Percentiles rank a stretch among this genome's conserved stretches.
These are phyloP conservation scores for Dipteronia sinensis DNA, from an alignment of 345 rosid genomes.

Conservation along the genomic window DNA sequence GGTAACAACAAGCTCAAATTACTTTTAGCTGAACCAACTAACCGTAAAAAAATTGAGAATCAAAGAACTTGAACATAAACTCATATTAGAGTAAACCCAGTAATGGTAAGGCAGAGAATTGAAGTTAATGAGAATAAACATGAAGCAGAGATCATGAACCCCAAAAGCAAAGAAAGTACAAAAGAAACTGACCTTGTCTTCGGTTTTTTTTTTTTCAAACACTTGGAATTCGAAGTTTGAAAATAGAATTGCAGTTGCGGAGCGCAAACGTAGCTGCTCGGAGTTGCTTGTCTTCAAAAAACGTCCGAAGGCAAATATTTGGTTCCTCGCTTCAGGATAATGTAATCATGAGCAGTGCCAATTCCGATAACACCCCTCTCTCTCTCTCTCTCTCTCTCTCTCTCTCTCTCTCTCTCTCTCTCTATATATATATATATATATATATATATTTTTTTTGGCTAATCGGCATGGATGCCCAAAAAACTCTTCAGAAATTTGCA, in stretches of 20 bases:
- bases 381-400: too few relatives aligned
- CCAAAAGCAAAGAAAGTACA: not conserved
- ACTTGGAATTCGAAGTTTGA: not conserved
- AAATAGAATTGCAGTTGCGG: not conserved
- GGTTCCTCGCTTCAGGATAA: not conserved
- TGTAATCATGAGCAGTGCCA: too few relatives aligned
- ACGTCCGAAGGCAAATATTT: not conserved
- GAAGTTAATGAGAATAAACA: not conserved
- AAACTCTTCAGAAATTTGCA: too few relatives aligned
- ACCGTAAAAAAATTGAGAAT: not conserved
- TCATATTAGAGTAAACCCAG: not conserved
- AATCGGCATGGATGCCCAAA: too few relatives aligned
- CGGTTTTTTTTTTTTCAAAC: not conserved
- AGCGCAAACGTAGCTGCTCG: not conserved
- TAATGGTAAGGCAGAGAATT: not conserved
- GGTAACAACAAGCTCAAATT: not conserved
- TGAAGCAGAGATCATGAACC: not conserved
- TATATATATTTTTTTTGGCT: too few relatives aligned
- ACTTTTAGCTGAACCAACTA: not conserved
- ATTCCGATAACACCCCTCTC: too few relatives aligned
- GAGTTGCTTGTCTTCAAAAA: not conserved
- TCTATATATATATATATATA: too few relatives aligned
- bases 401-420: too few relatives aligned
- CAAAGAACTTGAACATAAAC: slow-evolving; percentile 1
- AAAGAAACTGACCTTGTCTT: slow-evolving; percentile 7